Evolutionary conservation across 805 yeast species (phyloP).

Genomic region (Candida khao-thaluensis): DNA sequence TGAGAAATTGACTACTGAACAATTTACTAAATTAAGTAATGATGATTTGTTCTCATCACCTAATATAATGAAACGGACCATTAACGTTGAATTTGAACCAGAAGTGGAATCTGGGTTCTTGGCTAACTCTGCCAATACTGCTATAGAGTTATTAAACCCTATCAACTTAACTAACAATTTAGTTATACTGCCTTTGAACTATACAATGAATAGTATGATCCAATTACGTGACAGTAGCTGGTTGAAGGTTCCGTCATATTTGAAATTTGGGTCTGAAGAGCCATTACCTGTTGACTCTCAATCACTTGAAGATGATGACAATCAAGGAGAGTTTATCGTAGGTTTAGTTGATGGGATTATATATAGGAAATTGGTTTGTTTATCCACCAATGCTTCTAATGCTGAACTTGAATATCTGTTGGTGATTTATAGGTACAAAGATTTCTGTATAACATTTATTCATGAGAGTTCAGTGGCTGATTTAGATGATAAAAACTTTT

Average conservation of each 20-base stretch:
- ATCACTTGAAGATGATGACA: constrained; percentile 16
- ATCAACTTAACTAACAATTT: constrained; percentile 33
- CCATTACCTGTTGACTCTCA: constrained; percentile 12
- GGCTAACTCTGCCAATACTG: constrained; percentile 16
- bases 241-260: constrained; percentile 21
- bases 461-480: constrained; percentile 28
- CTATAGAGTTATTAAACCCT: constrained; percentile 33
- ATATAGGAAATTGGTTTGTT: constrained; percentile 26
- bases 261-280: constrained; percentile 11
- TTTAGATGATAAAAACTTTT: constrained; percentile 25
- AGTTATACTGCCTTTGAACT: constrained; percentile 38
- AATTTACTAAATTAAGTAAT: constrained; percentile 17
- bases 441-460: constrained; percentile 23
- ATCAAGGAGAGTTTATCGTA: constrained; percentile 24
- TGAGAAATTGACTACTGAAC: constrained; percentile 20
- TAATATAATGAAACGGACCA: constrained; percentile 12
- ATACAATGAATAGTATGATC: constrained; percentile 35
- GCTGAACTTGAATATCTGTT: constrained; percentile 28
- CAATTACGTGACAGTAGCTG: constrained; percentile 16
- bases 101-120: constrained; percentile 10
- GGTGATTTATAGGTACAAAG: constrained; percentile 27
- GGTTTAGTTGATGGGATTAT: constrained; percentile 23
- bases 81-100: constrained; percentile 13
- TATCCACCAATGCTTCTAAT: constrained; percentile 14
- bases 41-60: constrained; percentile 18